Evolutionary conservation across 805 yeast species (phyloP).

Genomic region (Sugiyamaella floridensis): DNA sequence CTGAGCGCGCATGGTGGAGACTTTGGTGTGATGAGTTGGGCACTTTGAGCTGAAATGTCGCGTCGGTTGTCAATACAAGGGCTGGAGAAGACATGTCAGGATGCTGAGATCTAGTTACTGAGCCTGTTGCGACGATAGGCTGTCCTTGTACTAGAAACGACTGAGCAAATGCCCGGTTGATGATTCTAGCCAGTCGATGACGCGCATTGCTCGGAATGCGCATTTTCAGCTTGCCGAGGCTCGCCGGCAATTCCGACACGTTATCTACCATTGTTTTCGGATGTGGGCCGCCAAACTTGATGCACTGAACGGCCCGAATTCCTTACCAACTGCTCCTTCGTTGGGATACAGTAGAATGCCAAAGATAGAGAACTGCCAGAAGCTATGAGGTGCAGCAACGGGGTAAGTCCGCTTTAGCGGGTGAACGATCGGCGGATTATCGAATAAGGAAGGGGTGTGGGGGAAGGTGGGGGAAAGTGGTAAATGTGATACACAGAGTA

Average conservation of each 20-base stretch:
- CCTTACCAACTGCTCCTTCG: too few relatives aligned
- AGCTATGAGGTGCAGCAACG: too few relatives aligned
- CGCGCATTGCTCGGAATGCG: slow-evolving; percentile 1
- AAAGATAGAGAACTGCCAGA: too few relatives aligned
- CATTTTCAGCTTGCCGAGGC: neutral
- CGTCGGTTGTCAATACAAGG: neutral
- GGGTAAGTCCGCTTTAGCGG: too few relatives aligned
- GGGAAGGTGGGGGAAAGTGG: too few relatives aligned
- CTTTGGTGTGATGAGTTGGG: slow-evolving; percentile 5
- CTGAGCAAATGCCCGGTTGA: slow-evolving; percentile 9
- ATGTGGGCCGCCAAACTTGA: neutral
- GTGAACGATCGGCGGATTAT: too few relatives aligned
- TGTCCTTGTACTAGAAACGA: slow-evolving; percentile 9
- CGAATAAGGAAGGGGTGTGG: too few relatives aligned
- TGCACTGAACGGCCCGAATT: too few relatives aligned
- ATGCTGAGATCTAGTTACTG: neutral
- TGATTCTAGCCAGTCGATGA: slow-evolving; percentile 10
- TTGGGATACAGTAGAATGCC: too few relatives aligned
- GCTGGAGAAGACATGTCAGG: neutral
- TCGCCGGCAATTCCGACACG: neutral
- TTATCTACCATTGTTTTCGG: neutral
- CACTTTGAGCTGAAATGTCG: slow-evolving; percentile 1
- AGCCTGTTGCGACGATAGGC: neutral
- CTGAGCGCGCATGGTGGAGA: slow-evolving; percentile 8
- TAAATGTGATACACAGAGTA: too few relatives aligned